Percentiles rank a stretch among this genome's conserved stretches.
Evolutionary conservation across 2,329 filamentous ascomycete species (phyloP).

Genomic region (Hyphodiscus sp.): DNA sequence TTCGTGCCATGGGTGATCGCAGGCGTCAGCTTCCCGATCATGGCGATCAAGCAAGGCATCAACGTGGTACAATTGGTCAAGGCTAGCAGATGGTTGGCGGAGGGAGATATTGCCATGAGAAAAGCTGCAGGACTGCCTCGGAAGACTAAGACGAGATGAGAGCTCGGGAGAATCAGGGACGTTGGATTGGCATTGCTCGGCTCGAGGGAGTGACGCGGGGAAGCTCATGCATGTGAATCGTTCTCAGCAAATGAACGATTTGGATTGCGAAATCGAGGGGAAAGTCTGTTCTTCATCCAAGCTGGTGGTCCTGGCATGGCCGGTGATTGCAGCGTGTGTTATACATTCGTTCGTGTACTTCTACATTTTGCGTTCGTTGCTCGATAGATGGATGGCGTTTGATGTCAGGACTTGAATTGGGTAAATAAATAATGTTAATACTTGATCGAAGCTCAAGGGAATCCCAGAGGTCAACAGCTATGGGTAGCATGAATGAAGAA

Average conservation of each 20-base stretch:
- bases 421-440: slow-evolving; percentile 1
- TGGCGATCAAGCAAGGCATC: slow-evolving; percentile 87
- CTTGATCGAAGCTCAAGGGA: background rate
- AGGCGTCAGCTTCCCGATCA: slow-evolving; percentile 74
- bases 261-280: background rate
- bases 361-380: background rate
- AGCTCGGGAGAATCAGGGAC: background rate
- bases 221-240: slow-evolving; percentile 1
- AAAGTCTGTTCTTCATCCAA: no score
- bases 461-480: background rate
- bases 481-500: no score
- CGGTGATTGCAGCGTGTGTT: slow-evolving; percentile 7
- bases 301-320: background rate
- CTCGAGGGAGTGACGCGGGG: background rate
- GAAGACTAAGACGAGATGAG: slow-evolving; percentile 32
- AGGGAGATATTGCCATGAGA: slow-evolving; percentile 73
- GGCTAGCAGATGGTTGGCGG: slow-evolving; percentile 84
- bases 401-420: background rate
- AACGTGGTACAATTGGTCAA: slow-evolving; percentile 93
- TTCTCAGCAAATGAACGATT: no score
- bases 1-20: slow-evolving; percentile 74
- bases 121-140: slow-evolving; percentile 47
- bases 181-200: background rate
- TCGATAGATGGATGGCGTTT: background rate
- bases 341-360: slow-evolving; percentile 8